Base-by-base conservation (phyloP, 2,329 filamentous ascomycete genomes). In the Pseudopyrenochaeta lycopersici region DNA sequence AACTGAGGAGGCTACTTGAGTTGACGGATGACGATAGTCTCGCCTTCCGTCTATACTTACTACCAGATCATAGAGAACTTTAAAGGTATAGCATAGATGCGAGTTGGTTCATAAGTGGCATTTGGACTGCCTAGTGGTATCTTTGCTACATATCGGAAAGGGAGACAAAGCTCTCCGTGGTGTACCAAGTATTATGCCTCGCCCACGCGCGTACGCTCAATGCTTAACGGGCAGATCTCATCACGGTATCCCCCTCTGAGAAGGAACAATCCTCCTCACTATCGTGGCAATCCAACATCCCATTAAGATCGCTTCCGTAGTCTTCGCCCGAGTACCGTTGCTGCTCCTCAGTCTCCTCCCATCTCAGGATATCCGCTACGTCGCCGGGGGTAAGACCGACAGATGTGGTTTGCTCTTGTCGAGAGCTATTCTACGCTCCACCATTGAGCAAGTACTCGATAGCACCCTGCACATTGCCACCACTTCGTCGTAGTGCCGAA, bases 401-500 rank as follows among this genome's bases (percentile, higher is more conserved):
- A 18, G n/a, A 29, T 14, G 3, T 11, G 12, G 18, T 41, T 31
- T 42, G 49, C 29, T 52, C 27, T 47, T 45, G 29, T 29, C 47
- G 29, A 21, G 49, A 39, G 46, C 38, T 60, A 56, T 44, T 51
- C 63, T 69, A 71, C 41, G 67, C 58, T 44, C 63, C 67, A 10
- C 66, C 67, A 35, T 60, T 63, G 15, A 83, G 66, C 50, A 96
- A 78, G 68, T 91, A 87, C 77, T 95, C 90, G 47, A 96, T 86
- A 4, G 91, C 95, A 10, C 94, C 95, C 74, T 98, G 92, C 35
- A 98, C 95, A 73, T 91, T 97, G 10, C 95, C 95, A 7, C 95
- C 95, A 55, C 91, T 91, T 68, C 94, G 85, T 75, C 94, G 85
- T 69, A 99, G 79, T 4, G 95, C 95, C 50, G 90, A 88, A 29